phyloP scores from a whole-genome alignment of 2,329 filamentous ascomycete genomes.

The Colletotrichum cuscutae region DNA sequence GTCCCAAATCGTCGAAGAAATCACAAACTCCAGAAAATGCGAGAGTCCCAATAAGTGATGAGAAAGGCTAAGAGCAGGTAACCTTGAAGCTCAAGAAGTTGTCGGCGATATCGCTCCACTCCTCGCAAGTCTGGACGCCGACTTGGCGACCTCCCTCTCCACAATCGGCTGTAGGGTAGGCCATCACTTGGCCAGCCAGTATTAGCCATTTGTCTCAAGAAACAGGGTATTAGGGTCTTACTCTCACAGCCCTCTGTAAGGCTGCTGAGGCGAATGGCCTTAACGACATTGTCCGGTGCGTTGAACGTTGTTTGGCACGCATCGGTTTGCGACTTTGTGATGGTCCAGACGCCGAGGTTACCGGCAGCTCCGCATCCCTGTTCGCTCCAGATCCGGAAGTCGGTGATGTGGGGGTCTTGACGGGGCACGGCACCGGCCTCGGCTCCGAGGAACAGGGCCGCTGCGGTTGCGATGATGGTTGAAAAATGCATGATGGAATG shows the following conservation, averaged over 20 bases:
- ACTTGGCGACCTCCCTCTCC: background rate
- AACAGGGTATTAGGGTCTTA: background rate
- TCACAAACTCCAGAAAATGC: background rate
- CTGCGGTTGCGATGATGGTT: background rate
- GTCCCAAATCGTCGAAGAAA: background rate
- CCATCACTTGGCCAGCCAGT: background rate
- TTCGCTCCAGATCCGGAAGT: conserved; percentile 27
- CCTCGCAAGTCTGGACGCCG: background rate
- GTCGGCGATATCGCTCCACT: background rate
- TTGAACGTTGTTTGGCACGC: conserved; percentile 12
- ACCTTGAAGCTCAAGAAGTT: background rate
- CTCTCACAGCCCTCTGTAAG: background rate
- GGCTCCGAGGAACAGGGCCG: conserved; percentile 1
- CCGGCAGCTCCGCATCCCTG: conserved; percentile 5
- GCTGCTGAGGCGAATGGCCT: conserved; percentile 3
- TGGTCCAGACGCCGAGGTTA: conserved; percentile 22
- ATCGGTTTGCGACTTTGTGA: conserved; percentile 7
- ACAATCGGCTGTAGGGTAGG: background rate
- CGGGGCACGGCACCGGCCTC: conserved; percentile 7
- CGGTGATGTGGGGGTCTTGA: conserved; percentile 5
- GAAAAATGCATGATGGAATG: background rate
- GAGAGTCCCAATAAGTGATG: background rate
- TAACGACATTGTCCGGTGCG: background rate
- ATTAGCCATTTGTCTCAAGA: background rate
- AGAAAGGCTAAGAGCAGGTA: background rate